These are phyloP conservation scores for Crithidia fasciculata DNA, from an alignment of 208 protist genomes.

Conservation along the genomic window DNA sequence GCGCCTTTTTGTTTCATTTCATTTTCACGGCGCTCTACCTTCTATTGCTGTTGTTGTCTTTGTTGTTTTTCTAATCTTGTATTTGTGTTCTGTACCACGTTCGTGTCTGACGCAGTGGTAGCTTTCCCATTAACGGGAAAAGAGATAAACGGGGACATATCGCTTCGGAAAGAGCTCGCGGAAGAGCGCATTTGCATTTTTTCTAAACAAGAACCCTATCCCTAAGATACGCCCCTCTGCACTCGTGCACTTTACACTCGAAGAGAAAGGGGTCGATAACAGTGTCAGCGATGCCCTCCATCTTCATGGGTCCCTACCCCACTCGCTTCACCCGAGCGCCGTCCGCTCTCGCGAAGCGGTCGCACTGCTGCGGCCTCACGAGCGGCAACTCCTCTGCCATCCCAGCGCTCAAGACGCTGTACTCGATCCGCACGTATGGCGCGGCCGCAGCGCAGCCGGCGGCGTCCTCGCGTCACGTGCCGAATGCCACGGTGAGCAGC, in stretches of 20 bases:
- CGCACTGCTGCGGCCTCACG: background rate
- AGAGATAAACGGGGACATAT: too few species aligned
- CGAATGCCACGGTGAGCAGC: background rate
- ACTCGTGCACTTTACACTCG: background rate
- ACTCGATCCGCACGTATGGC: background rate
- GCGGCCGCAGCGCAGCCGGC: background rate
- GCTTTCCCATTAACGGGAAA: too few species aligned
- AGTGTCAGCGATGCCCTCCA: background rate
- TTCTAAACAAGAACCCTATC: background rate
- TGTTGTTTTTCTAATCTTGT: background rate
- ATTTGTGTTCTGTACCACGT: too few species aligned
- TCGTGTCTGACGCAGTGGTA: too few species aligned
- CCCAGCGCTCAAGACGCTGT: constrained; percentile 4
- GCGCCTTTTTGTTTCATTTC: constrained; percentile 4
- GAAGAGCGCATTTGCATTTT: too few species aligned
- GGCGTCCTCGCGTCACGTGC: background rate
- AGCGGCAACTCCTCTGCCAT: background rate
- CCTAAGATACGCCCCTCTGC: background rate
- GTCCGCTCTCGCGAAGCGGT: background rate
- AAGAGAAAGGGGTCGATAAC: background rate
- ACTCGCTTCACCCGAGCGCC: constrained; percentile 3
- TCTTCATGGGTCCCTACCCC: constrained; percentile 18
- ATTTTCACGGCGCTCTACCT: background rate
- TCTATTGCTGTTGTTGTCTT: background rate
- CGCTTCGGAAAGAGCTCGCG: too few species aligned